These are phyloP conservation scores for Fusarium hainanense DNA, from an alignment of 2,329 filamentous ascomycete genomes.

Conservation along the genomic window DNA sequence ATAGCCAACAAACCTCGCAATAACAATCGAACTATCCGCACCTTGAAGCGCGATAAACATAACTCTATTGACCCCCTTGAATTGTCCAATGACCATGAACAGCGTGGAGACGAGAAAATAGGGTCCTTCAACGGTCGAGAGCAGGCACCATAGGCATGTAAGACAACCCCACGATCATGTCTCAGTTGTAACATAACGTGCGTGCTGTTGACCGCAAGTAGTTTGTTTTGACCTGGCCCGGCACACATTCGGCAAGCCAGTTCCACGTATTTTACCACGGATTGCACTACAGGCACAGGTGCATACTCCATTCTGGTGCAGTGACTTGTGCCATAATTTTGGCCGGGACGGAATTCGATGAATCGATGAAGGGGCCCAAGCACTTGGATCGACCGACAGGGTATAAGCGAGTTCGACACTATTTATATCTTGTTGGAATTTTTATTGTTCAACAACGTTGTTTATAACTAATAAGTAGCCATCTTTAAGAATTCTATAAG, in stretches of 20 bases:
- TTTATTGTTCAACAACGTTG: not conserved
- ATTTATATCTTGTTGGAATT: conserved; percentile 26
- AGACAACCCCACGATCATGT: conserved; percentile 22
- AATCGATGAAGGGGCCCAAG: conserved; percentile 19
- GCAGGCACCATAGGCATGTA: conserved; percentile 1
- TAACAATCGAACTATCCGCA: not conserved
- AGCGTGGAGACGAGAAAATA: conserved; percentile 20
- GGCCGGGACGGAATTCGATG: not conserved
- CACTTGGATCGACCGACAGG: conserved; percentile 36
- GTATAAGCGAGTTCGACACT: conserved; percentile 37
- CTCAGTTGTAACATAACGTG: conserved; percentile 17
- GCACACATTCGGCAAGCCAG: conserved; percentile 3
- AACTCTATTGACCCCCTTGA: conserved; percentile 9
- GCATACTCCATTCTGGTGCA: not conserved
- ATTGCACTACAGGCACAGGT: not conserved
- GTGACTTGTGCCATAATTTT: not conserved
- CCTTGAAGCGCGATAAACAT: not conserved
- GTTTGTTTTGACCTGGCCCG: conserved; percentile 12
- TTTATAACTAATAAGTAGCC: not conserved
- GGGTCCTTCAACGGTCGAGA: conserved; percentile 31
- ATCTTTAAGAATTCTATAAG: not conserved
- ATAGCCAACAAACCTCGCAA: not conserved
- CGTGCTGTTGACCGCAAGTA: conserved; percentile 12
- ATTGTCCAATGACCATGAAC: conserved; percentile 24
- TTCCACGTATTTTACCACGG: not conserved